Percentiles rank a stretch among this genome's conserved stretches.
Evolutionary conservation across 306 rosid genomes (phyloP).

Genomic region (Pachyrhizus erosus): DNA sequence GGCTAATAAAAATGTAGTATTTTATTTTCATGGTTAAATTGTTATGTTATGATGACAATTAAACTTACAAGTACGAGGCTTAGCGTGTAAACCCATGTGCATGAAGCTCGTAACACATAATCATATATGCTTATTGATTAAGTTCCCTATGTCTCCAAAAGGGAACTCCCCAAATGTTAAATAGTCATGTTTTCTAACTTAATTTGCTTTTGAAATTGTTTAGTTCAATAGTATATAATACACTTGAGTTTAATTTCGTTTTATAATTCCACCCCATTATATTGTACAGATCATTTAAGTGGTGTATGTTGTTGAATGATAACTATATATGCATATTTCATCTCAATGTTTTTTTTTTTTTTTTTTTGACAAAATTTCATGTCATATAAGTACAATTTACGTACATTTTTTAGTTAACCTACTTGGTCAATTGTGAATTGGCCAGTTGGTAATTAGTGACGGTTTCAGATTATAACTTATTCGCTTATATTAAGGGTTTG

Average conservation of each 20-base stretch:
- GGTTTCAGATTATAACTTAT: too few species aligned
- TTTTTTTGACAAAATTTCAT: too few species aligned
- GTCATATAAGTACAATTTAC: too few species aligned
- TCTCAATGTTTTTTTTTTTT: too few species aligned
- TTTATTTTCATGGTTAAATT: slow-evolving; percentile 18
- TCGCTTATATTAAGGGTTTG: too few species aligned
- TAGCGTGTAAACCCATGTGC: not conserved
- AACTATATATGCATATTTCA: too few species aligned
- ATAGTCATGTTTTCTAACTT: not conserved
- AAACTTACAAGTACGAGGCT: not conserved
- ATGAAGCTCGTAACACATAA: not conserved
- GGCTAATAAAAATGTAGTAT: not conserved
- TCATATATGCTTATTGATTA: not conserved
- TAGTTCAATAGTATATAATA: not conserved
- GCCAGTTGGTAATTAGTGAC: too few species aligned
- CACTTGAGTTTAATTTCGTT: not conserved
- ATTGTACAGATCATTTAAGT: not conserved
- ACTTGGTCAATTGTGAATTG: too few species aligned
- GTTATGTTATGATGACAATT: not conserved
- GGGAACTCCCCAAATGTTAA: not conserved
- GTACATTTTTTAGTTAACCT: too few species aligned
- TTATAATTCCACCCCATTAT: not conserved
- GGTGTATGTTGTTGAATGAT: not conserved
- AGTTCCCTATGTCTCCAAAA: not conserved
- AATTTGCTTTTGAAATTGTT: not conserved